phyloP scores from a whole-genome alignment of 257 asterid genomes.

The Penstemon davidsonii region DNA sequence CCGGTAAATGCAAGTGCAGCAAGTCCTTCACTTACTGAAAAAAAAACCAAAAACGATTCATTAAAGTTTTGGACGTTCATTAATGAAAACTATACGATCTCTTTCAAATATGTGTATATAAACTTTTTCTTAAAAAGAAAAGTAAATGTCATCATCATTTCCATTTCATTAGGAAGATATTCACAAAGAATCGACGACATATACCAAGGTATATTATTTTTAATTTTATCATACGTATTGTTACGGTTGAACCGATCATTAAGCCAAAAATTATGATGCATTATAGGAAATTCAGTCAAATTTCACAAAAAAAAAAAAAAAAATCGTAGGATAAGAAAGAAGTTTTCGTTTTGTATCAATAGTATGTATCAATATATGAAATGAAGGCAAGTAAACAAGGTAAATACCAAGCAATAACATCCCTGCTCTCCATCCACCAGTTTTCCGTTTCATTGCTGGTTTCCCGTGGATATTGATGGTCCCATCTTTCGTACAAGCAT shows the following conservation, averaged over 20 bases:
- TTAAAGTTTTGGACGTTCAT: neutral
- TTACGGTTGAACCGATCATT: too few species aligned
- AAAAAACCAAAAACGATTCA: conserved; percentile 7
- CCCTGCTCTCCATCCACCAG: conserved; percentile 88
- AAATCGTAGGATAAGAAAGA: too few species aligned
- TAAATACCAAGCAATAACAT: conserved; percentile 57
- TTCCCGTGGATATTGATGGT: conserved; percentile 51
- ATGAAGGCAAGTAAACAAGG: neutral
- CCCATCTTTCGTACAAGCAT: conserved; percentile 63
- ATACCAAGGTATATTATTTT: neutral
- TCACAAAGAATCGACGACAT: neutral
- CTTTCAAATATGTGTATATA: neutral
- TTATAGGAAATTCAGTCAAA: too few species aligned
- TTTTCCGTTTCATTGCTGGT: conserved; percentile 57
- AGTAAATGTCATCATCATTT: neutral
- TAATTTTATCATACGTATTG: too few species aligned
- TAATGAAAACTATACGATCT: neutral
- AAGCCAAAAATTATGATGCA: too few species aligned
- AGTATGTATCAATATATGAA: too few species aligned
- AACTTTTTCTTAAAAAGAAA: too few species aligned
- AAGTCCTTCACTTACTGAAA: conserved; percentile 69
- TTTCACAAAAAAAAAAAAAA: too few species aligned
- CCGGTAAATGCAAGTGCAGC: conserved; percentile 83
- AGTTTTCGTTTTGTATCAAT: too few species aligned
- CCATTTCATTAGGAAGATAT: neutral